Evolutionary conservation across 2,329 filamentous ascomycete species (phyloP), one percentile per base, ranked within the genome.

Genomic region (Dactylellina cionopaga): DNA sequence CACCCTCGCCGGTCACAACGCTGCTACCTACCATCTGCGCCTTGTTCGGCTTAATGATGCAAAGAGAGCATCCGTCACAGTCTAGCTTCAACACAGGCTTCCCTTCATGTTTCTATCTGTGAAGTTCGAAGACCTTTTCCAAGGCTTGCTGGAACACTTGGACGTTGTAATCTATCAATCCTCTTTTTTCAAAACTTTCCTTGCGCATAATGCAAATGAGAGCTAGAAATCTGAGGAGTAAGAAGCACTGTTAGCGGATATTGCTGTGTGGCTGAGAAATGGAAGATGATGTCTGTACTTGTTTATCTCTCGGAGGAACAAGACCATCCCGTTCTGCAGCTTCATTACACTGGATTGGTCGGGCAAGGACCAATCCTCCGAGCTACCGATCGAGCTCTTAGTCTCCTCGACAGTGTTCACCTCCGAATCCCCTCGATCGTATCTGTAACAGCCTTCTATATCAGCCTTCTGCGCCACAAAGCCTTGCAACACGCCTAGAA

Each of bases 161-260:
- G 1, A 94, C 90, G 77, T 96, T 95, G 86, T 94, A 92, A 76
- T 92, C 92, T 74, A 96, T 90, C 74, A 93, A 83, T 2, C 90
- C 89, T 83, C 94, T 92, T 83, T 91, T 91, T 78, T 92, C 90
- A 76, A 92, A 91, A 25, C 89, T 90, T 60, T 91, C 91, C 78
- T 94, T 90, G 79, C 90, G 90, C 90, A 94, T 93, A 74, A 96
- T 89, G 70, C 91, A 92, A 31, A 96, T 91, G 11, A 96, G 84
- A 0, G 91, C 91, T 46, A 95, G 84, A 79, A 93, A 92, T 74
- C 84, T 85, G n/a, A 52, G 17, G 29, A n/a, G n/a, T 2, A 39
- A 39, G 25, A 24, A 15, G 4, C 3, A 6, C 22, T 25, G 46
- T 54, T 47, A 54, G 56, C 17, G 17, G 27, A 15, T 13, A 39